Base-by-base conservation (phyloP, 2,329 filamentous ascomycete genomes). In the Lasiodiplodia gonubiensis region DNA sequence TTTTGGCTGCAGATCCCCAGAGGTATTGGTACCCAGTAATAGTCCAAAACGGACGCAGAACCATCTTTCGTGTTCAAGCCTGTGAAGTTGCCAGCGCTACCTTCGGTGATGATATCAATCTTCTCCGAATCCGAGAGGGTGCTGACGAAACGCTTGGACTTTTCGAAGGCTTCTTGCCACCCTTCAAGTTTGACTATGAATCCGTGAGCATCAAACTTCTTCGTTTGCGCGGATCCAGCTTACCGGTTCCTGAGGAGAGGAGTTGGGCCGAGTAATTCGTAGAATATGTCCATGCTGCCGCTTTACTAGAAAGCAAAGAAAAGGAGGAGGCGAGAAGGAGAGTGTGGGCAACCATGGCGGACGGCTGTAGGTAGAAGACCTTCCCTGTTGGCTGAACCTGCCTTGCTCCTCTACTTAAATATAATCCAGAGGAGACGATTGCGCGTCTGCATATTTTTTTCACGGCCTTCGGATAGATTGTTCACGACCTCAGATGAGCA, bases 101-200 rank as follows among this genome's bases (percentile, higher is more conserved):
- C 53, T 35, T 21, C 53, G n/a, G 10, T n/a, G n/a, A 55, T 55
- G 53, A 55, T 55, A 33, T 35, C 53, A n/a, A 55, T 55, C 30
- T 55, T 55, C 18, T 55, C 53, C 18, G 53, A 35, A 2, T n/a
- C n/a, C 4, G 53, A 55, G n/a, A 55, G 53, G 21, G 30, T 37
- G n/a, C 6, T 23, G 53, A 55, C 53, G 4, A 55, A 55, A 4
- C 10, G 1, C 33, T 55, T n/a, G 3, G 53, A 35, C 21, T 39
- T 55, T n/a, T 55, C 53, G 21, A 55, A 55, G 4, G 53, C 53
- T n/a, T 55, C 53, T n/a, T 55, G 33, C 53, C 53, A 55, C 14
- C 23, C 53, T 4, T n/a, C 53, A 18, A 55, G 53, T 0, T 55
- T 10, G 30, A 55, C 53, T 55, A 14, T 7, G 23, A 4, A n/a